Conservation (phyloP, 2,329 filamentous ascomycete genomes). For the Alternaria sp. region DNA sequence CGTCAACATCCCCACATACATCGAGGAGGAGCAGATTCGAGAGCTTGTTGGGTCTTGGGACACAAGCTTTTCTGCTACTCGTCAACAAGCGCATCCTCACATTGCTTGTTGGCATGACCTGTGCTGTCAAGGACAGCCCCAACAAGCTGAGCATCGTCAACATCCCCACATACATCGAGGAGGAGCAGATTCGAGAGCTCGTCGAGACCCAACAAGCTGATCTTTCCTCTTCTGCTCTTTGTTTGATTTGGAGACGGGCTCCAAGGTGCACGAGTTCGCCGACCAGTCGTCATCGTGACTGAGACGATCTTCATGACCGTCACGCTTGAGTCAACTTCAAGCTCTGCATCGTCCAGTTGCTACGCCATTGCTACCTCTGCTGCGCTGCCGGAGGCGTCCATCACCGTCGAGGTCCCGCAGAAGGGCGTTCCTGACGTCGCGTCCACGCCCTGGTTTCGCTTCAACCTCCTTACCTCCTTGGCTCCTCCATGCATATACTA, state of each 20-base stretch:
- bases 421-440: background rate
- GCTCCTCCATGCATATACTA: background rate
- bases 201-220: slow-evolving; percentile 63
- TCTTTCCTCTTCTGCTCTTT: background rate
- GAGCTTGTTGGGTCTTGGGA: too few relatives aligned
- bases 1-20: slow-evolving; percentile 83
- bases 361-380: rapidly evolving
- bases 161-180: slow-evolving; percentile 84
- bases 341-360: background rate
- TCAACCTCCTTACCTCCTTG: background rate
- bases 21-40: slow-evolving; percentile 88
- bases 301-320: background rate
- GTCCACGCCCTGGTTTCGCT: background rate
- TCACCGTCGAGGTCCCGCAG: background rate
- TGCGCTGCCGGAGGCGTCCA: background rate
- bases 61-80: too few relatives aligned
- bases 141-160: slow-evolving; percentile 96
- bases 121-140: slow-evolving; percentile 74
- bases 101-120: too few relatives aligned
- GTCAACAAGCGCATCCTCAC: too few relatives aligned
- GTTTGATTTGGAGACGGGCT: slow-evolving; percentile 88
- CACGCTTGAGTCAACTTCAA: background rate
- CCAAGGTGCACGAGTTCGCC: slow-evolving; percentile 96
- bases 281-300: slow-evolving; percentile 65
- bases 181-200: slow-evolving; percentile 90